phyloP scores from a whole-genome alignment of 805 yeast genomes.

The Suhomyces tanzawaensis region DNA sequence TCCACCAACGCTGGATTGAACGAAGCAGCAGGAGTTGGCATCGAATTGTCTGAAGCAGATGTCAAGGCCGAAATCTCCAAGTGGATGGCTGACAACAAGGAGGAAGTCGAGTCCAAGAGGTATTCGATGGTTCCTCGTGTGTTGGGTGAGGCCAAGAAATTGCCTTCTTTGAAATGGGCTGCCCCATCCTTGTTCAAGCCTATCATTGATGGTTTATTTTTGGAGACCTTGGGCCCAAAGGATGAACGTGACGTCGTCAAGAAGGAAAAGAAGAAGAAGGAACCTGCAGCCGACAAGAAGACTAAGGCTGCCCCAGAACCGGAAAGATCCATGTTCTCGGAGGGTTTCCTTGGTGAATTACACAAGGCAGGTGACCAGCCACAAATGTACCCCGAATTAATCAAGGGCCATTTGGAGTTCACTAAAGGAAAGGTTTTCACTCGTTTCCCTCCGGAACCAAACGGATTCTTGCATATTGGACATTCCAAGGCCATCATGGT shows the following conservation, averaged over 20 bases:
- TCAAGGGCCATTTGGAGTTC: slow-evolving; percentile 73
- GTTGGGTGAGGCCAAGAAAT: slow-evolving; percentile 70
- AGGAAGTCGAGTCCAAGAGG: slow-evolving; percentile 64
- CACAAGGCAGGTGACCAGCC: slow-evolving; percentile 96
- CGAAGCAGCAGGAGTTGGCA: slow-evolving; percentile 73
- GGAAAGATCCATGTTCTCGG: slow-evolving; percentile 79
- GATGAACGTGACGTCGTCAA: slow-evolving; percentile 88
- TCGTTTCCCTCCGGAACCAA: slow-evolving; percentile 98
- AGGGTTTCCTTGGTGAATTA: slow-evolving; percentile 92
- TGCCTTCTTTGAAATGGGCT: slow-evolving; percentile 88
- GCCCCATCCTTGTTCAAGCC: slow-evolving; percentile 85
- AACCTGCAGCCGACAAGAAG: slow-evolving; percentile 15
- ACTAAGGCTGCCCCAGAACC: slow-evolving; percentile 13
- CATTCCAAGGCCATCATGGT: slow-evolving; percentile 98
- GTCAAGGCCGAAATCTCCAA: slow-evolving; percentile 55
- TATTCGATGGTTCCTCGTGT: slow-evolving; percentile 76
- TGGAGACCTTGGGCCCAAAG: slow-evolving; percentile 82
- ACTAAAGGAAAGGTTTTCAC: slow-evolving; percentile 85
- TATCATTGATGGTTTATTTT: slow-evolving; percentile 72
- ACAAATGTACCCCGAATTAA: slow-evolving; percentile 81
- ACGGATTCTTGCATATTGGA: slow-evolving; percentile 96
- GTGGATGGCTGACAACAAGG: slow-evolving; percentile 59
- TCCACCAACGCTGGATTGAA: slow-evolving; percentile 54
- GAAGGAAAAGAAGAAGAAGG: slow-evolving; percentile 66
- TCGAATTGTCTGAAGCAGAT: slow-evolving; percentile 63